These are phyloP conservation scores for Cordyceps javanica DNA, from an alignment of 2,329 filamentous ascomycete genomes.

Conservation along the genomic window DNA sequence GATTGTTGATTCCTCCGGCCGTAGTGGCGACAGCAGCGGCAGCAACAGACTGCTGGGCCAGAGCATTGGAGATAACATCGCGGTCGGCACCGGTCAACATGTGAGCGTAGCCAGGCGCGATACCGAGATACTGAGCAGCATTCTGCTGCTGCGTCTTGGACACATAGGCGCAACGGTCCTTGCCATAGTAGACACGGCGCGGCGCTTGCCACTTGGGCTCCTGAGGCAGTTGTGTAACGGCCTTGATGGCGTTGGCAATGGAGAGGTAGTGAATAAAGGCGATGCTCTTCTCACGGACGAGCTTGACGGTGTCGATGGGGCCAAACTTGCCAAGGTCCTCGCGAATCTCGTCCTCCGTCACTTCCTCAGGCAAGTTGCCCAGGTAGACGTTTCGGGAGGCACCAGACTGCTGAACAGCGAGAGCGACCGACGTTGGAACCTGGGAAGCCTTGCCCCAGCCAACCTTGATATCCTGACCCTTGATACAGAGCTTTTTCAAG, in stretches of 20 bases:
- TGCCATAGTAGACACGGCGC: conserved; percentile 95
- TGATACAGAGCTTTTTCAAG: conserved; percentile 97
- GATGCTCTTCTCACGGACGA: conserved; percentile 96
- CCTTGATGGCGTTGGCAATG: conserved; percentile 97
- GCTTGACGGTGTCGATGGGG: conserved; percentile 93
- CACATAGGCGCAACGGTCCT: conserved; percentile 96
- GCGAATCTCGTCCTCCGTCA: conserved; percentile 83
- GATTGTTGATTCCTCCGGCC: conserved; percentile 92
- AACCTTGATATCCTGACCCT: conserved; percentile 98
- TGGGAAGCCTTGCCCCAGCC: conserved; percentile 99
- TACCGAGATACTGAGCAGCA: conserved; percentile 94
- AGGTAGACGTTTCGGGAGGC: conserved; percentile 96
- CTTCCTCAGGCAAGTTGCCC: conserved; percentile 85
- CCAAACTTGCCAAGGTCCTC: conserved; percentile 96
- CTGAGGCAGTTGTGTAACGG: conserved; percentile 90
- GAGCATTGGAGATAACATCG: conserved; percentile 90
- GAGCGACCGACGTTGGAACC: conserved; percentile 93
- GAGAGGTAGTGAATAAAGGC: conserved; percentile 97
- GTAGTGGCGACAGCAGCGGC: conserved; percentile 95
- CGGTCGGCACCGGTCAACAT: conserved; percentile 94
- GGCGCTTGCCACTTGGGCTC: conserved; percentile 96
- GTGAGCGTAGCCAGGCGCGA: conserved; percentile 92
- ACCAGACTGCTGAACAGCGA: conserved; percentile 94
- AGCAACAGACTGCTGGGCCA: conserved; percentile 95
- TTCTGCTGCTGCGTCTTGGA: conserved; percentile 99